Base-by-base conservation (phyloP, 805 yeast genomes). In the Ogataea degrootiae region DNA sequence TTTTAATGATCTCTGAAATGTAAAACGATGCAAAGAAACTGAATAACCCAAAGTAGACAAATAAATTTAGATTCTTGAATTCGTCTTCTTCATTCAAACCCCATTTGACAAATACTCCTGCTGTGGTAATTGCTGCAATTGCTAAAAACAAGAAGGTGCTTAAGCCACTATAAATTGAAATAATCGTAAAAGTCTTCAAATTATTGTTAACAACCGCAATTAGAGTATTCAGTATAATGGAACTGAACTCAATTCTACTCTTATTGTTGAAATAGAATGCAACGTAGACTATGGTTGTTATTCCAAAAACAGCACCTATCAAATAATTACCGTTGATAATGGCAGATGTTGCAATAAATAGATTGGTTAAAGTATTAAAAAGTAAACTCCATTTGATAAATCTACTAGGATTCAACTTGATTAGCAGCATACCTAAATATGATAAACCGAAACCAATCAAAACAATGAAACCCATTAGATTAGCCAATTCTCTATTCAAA, bases 1-100 rank as follows among this genome's bases (percentile, higher is more conserved):
- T 88, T 68, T 82, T 81, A 47, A 87, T 71, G 19, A 90, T 94
- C 65, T 89, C 96, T 16, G 92, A 75, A 50, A 88, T 79, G 65
- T 81, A 86, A 61, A 77, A 86, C 15, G 94, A 94, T 6, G 92
- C 85, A 64, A 91, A 87, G 54, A 78, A 82, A 21, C 88, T 58
- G 72, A 77, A 35, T 4, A 52, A 36, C 3, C 44, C 41, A 12
- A 55, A 46, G 8, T 65, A 52, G 4, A 53, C 37, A 29, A 34
- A 34, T 29, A 43, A 38, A 38, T 48, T 44, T 19, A 55, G 52
- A 8, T 60, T 56, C 9, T 54, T 43, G 42, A 56, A 52, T 8
- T 50, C 39, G 34, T 50, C 53, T 37, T 55, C 52, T 23, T 50
- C 50, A 31, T 53, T 48, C 4, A 48, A 51, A 2, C 56, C 44